A percentile compares a stretch with the other conserved stretches of the same genome.
Conservation (phyloP, 2,329 filamentous ascomycete genomes). For the Cucurbitaria berberidis region DNA sequence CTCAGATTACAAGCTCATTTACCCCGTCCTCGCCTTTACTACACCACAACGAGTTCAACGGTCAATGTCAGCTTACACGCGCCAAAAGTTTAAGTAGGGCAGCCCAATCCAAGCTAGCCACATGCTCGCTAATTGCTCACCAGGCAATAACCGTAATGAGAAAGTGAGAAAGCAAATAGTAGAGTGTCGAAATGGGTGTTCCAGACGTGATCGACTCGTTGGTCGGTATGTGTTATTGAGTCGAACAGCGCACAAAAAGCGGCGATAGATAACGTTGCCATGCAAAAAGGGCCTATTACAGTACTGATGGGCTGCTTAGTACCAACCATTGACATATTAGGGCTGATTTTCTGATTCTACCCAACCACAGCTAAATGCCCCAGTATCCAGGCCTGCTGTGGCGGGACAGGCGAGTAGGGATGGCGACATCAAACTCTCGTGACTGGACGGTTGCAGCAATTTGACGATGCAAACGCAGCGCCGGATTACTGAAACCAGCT, state of each 20-base stretch:
- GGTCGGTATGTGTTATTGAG: neutral
- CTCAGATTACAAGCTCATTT: neutral
- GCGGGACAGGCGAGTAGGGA: neutral
- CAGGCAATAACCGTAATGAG: neutral
- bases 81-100: neutral
- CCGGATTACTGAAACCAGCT: neutral
- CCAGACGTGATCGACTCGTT: neutral
- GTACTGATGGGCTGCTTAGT: slow-evolving; percentile 3
- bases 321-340: neutral
- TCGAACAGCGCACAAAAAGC: neutral
- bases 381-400: too few species aligned
- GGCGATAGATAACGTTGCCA: neutral
- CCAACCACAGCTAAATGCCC: too few species aligned
- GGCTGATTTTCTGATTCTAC: too few species aligned
- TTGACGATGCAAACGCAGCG: neutral
- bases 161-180: neutral
- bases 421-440: neutral
- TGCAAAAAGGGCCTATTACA: slow-evolving; percentile 2
- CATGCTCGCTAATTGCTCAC: neutral
- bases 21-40: neutral
- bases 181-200: neutral
- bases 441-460: neutral
- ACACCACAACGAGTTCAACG: neutral
- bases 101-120: neutral
- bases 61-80: neutral